Base-by-base conservation (phyloP, 768 basidiomycete genomes). In the Suillus tomentosus region DNA sequence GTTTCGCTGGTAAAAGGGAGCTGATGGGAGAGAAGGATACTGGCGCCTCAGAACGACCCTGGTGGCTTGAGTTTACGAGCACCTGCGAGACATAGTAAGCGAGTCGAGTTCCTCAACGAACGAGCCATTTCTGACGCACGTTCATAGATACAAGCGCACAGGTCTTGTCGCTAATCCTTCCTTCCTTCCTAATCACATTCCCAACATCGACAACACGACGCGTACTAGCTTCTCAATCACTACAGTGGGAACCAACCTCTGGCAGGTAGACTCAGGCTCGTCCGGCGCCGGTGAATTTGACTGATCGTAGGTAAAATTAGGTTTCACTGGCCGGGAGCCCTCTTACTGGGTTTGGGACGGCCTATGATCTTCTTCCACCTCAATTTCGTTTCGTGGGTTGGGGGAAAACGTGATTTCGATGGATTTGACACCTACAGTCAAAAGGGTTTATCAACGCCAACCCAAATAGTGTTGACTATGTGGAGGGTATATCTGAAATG, bases 381-480 rank as follows among this genome's bases (percentile, higher is more conserved):
- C 79, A 22, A 82, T 81, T 17, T 87, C 87, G 51, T 84, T 82
- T 34, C 86, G 87, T 0, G 83, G 81, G 37, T 86, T 87, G 60
- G 91, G 74, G 82, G 92, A 95, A 78, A 96, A 96, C 0, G 93
- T 92, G 63, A 97, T 94, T 72, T 94, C 93, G 48, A 88, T 78
- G 22, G 86, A 88, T 70, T 92, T 95, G 47, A 87, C 85, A 3
- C 95, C 95, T 55, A 94, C 90, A 0, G 95, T 96, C 48, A 97
- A 79, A 63, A 92, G 83, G 8, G 82, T 76, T 3, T 88, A 84
- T 65, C 84, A 48, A 84, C 73, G 22, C 87, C 90, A 27, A 98
- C 80, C 66, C 88, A 88, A 68, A 98, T 84, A 1, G 95, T 98
- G 73, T 99, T 96, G 17, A 90, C 87, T 54, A 99, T 82, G 67